Conservation (phyloP, 257 asterid genomes). For the Fraxinus quadrangulata region DNA sequence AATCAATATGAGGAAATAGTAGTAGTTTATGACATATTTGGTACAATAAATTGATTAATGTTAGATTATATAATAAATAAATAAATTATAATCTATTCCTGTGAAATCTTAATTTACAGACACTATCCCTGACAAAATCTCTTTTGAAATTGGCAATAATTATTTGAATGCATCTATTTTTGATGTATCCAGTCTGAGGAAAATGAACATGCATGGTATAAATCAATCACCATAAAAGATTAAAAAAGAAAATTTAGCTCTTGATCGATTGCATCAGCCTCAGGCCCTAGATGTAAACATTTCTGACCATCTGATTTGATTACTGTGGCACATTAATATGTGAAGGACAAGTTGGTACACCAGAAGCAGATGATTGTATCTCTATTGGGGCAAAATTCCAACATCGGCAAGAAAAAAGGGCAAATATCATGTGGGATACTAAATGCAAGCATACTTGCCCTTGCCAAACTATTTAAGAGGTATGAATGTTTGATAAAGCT, state of each 20-base stretch:
- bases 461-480: conserved; percentile 42
- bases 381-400: neutral
- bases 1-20: too few relatives aligned
- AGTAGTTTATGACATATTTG: too few relatives aligned
- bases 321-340: neutral
- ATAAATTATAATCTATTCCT: too few relatives aligned
- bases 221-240: neutral
- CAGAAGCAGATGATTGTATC: neutral
- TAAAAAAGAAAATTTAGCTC: neutral
- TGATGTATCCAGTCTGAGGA: neutral
- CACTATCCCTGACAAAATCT: too few relatives aligned
- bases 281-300: neutral
- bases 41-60: too few relatives aligned
- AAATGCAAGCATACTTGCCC: conserved; percentile 29
- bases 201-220: neutral
- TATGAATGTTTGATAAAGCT: conserved; percentile 14
- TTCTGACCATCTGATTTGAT: neutral
- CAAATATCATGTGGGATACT: conserved; percentile 56
- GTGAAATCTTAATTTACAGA: too few relatives aligned
- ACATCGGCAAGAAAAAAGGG: conserved; percentile 23
- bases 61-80: too few relatives aligned
- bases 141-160: neutral
- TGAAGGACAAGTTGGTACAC: neutral
- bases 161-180: neutral
- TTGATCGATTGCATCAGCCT: neutral